Evolutionary conservation across 352 stramenopile genomes (phyloP), one percentile per base, ranked within the genome.

Genomic region (Phytophthora europaea): DNA sequence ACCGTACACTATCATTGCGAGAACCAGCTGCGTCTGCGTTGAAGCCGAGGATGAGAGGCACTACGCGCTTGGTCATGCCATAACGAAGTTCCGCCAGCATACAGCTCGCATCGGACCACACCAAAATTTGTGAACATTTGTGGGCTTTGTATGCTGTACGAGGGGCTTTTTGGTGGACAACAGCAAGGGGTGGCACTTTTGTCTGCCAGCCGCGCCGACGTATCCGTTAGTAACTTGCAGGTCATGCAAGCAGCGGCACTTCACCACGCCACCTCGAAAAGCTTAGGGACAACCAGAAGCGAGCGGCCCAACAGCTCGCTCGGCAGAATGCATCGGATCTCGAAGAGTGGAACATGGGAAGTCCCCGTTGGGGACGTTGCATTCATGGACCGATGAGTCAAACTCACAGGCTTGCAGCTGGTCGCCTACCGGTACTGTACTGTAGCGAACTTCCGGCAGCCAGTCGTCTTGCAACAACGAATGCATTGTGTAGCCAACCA

Each of bases 181-280:
- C 40, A 65, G 33, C 45, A 57, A 31, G n/a, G 56, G 31, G 58
- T 76, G 50, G 33, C 63, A 72, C 69, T 62, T 65, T 52, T 18
- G 40, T 28, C 22, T 60, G 34, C 65, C 70, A 77, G 70, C 70
- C 70, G 70, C 28, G 53, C n/a, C 47, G 7, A 45, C 54, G 70
- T 70, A 77, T 77, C 65, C 70, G 70, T 67, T 70, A 67, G 65
- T 77, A 77, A 77, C 56, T 28, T 43, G 38, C 40, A 23, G 36
- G 15, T 13, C 52, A 18, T 23, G 16, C 7, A 34, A 33, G 16
- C 40, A 31, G 12, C 15, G 51, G 23, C 51, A 56, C 15, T 50
- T 22, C 15, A 22, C 43, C 18, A 23, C 18, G n/a, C 43, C 18
- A 10, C 45, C 20, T 67, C 52, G 38, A 38, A 69, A 52, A 47